phyloP scores from a whole-genome alignment of 2,329 filamentous ascomycete species.

The Metarhizium album region DNA sequence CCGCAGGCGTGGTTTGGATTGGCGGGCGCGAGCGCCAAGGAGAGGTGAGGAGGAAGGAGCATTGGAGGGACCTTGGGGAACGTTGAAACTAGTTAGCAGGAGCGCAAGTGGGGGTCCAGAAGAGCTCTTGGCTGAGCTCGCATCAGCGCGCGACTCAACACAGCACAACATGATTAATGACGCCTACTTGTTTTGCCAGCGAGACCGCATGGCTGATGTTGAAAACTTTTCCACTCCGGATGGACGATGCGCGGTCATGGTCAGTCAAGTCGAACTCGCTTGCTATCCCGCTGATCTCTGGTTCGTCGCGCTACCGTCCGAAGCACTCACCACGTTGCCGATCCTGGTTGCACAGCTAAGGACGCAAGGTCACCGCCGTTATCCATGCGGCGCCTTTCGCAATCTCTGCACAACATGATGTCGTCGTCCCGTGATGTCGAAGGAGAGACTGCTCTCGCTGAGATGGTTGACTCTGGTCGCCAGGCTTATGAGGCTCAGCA shows the following conservation, averaged over 20 bases:
- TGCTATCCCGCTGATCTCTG: neutral
- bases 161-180: neutral
- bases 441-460: slow-evolving; percentile 1
- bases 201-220: neutral
- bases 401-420: slow-evolving; percentile 7
- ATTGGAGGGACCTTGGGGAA: no score
- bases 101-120: neutral
- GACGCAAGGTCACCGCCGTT: neutral
- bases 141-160: no score
- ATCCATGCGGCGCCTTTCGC: slow-evolving; percentile 7
- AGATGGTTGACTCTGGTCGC: slow-evolving; percentile 21
- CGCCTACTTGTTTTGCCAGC: neutral
- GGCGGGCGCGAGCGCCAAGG: no score
- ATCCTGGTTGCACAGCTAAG: neutral
- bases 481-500: slow-evolving; percentile 21
- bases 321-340: neutral
- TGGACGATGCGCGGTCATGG: neutral
- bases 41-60: neutral
- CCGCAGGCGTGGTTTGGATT: no score
- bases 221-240: neutral
- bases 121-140: neutral
- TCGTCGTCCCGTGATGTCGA: slow-evolving; percentile 5
- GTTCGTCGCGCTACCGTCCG: neutral
- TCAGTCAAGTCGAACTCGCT: neutral
- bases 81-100: no score